Evolutionary conservation across 352 stramenopile species (phyloP).

Genomic region (Phytophthora capsici): DNA sequence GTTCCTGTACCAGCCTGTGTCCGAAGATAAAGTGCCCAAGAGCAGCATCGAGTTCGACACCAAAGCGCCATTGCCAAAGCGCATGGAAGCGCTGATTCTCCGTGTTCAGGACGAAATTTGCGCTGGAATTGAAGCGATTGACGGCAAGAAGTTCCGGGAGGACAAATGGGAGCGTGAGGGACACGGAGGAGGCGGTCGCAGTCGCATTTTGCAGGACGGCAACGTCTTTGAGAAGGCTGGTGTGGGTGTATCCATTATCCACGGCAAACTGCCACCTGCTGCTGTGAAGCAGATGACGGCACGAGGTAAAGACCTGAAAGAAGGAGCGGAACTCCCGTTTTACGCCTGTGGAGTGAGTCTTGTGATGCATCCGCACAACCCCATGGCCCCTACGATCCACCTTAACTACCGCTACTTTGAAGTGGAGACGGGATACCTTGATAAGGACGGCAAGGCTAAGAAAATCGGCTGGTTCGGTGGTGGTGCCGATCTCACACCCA

Average conservation of each 20-base stretch:
- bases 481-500: constrained; percentile 97
- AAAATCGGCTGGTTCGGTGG: constrained; percentile 95
- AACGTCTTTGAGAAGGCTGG: constrained; percentile 99
- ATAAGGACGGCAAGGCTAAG: constrained; percentile 82
- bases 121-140: constrained; percentile 88
- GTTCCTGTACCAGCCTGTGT: constrained; percentile 77
- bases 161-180: constrained; percentile 95
- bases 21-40: constrained; percentile 64
- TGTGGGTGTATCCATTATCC: constrained; percentile 97
- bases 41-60: constrained; percentile 82
- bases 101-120: constrained; percentile 90
- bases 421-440: constrained; percentile 79
- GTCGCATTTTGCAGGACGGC: constrained; percentile 92
- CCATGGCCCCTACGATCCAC: constrained; percentile 96
- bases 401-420: constrained; percentile 99
- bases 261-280: constrained; percentile 94
- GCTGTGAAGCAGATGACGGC: constrained; percentile 84
- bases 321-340: constrained; percentile 91
- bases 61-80: constrained; percentile 67
- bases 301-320: constrained; percentile 76
- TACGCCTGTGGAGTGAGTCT: constrained; percentile 96
- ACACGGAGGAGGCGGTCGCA: constrained; percentile 95
- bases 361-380: constrained; percentile 97
- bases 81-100: constrained; percentile 85
- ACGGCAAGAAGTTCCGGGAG: constrained; percentile 95